Evolutionary conservation across 192 early-diverging fungal genomes (phyloP), one percentile per base, ranked within the genome.

Genomic region (Coemansia sp.): DNA sequence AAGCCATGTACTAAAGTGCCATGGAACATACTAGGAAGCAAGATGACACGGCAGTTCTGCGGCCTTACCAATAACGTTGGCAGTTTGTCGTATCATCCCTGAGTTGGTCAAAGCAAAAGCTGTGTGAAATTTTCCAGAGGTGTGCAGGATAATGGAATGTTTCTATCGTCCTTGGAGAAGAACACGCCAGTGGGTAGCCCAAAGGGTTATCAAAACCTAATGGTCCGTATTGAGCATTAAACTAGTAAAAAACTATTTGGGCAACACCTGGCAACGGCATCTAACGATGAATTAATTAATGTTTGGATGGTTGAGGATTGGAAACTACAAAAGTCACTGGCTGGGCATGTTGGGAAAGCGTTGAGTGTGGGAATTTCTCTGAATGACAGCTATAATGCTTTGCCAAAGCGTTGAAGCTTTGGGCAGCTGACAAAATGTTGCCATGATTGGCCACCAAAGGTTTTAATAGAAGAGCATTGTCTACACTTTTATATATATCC

Each of bases 351-450:
- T 47, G 90, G 90, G 60, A 95, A 93, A 67, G 92, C 98, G 2
- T 92, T 92, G 84, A 80, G 88, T 43, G 77, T 94, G 12, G 97
- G 97, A 73, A 81, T 97, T 23, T 87, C 59, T 2, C 17, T 65
- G 70, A 87, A 98, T 77, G 90, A 90, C 37, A 81, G 84, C 57
- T 96, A 86, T 65, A 86, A 97, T 71, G 93, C 85, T 1, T 95
- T 94, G 97, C 96, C 73, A 86, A 95, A 37, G 95, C 97, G 0
- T 96, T 97, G 75, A 97, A 98, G 76, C 81, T 98, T 11, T 96
- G 88, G 88, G 83, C 81, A 38, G 72, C 85, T 8, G 89, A 90
- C 37, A 70, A 84, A 45, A 52, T 73, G 3, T 62, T 4, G 15
- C 47, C 47, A 15, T 17, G 19, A 6, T 19, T 17, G 47, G 19